Percentiles rank a stretch among this genome's conserved stretches.
Evolutionary conservation across 768 basidiomycete species (phyloP).

Genomic region (Boletus tylopilopsis): DNA sequence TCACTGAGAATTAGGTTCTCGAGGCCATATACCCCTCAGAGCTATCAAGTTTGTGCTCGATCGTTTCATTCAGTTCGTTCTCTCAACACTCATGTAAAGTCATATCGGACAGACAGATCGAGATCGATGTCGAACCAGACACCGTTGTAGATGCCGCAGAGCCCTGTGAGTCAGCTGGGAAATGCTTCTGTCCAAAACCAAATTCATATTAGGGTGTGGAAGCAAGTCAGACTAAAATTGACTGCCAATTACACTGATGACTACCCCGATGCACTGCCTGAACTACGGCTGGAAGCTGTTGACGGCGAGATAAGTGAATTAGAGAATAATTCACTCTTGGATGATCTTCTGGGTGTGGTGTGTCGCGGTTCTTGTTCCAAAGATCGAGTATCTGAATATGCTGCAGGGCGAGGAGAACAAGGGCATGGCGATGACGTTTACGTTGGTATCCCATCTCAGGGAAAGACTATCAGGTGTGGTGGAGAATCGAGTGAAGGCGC

Average conservation of each 20-base stretch:
- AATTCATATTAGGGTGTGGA: constrained; percentile 11
- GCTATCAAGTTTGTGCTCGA: constrained; percentile 71
- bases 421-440: constrained; percentile 98
- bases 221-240: constrained; percentile 71
- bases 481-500: constrained; percentile 51
- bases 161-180: constrained; percentile 39
- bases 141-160: constrained; percentile 60
- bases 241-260: constrained; percentile 71
- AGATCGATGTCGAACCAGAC: constrained; percentile 88
- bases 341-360: constrained; percentile 55
- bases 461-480: constrained; percentile 71
- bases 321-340: constrained; percentile 53
- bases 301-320: constrained; percentile 63
- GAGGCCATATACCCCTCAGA: constrained; percentile 97
- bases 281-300: constrained; percentile 58
- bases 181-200: constrained; percentile 1
- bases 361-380: constrained; percentile 20
- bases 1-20: constrained; percentile 57
- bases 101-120: constrained; percentile 75
- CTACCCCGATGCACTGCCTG: constrained; percentile 84
- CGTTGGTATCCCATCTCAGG: constrained; percentile 79
- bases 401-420: constrained; percentile 76
- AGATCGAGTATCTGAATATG: neutral
- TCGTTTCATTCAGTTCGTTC: constrained; percentile 29
- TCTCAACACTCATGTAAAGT: constrained; percentile 64